Evolutionary conservation across 108 stramenopile species (phyloP).

Genomic region (Nitzschia sp.): DNA sequence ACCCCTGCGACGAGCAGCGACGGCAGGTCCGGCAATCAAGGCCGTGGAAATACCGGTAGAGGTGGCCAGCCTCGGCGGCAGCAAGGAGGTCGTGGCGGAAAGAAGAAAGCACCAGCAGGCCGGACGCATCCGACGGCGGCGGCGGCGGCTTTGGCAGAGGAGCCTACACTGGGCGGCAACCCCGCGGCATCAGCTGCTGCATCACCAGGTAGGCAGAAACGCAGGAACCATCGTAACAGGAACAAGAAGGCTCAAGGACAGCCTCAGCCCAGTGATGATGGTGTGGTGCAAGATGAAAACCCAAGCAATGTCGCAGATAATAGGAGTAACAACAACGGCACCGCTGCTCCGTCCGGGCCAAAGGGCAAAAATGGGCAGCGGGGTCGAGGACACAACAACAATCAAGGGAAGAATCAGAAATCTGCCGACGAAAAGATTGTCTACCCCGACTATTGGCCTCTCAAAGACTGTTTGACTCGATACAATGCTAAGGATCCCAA

Average conservation of each 20-base stretch:
- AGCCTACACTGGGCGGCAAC: too few species aligned
- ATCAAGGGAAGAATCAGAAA: constrained; percentile 4
- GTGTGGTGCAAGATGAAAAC: neutral
- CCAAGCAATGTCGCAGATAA: neutral
- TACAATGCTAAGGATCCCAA: constrained; percentile 55
- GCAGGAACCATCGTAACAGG: constrained; percentile 1
- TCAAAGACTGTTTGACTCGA: constrained; percentile 45
- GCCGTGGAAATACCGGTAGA: too few species aligned
- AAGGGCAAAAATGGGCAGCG: neutral
- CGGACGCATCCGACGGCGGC: too few species aligned
- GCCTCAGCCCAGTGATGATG: neutral
- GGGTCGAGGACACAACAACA: neutral
- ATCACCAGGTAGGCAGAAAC: neutral
- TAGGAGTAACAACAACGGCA: neutral
- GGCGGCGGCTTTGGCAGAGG: too few species aligned
- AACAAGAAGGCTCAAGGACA: neutral
- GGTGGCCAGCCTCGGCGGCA: too few species aligned
- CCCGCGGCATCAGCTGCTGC: neutral
- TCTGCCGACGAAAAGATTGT: constrained; percentile 11
- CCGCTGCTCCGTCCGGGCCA: neutral
- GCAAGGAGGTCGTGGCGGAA: neutral
- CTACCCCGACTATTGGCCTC: constrained; percentile 47
- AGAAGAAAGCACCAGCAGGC: neutral
- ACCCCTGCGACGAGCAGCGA: too few species aligned
- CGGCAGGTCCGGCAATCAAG: too few species aligned